A percentile compares a stretch with the other conserved stretches of the same genome.
Conservation (phyloP, 2,329 filamentous ascomycete species). For the Penicillium psychrosexuale region DNA sequence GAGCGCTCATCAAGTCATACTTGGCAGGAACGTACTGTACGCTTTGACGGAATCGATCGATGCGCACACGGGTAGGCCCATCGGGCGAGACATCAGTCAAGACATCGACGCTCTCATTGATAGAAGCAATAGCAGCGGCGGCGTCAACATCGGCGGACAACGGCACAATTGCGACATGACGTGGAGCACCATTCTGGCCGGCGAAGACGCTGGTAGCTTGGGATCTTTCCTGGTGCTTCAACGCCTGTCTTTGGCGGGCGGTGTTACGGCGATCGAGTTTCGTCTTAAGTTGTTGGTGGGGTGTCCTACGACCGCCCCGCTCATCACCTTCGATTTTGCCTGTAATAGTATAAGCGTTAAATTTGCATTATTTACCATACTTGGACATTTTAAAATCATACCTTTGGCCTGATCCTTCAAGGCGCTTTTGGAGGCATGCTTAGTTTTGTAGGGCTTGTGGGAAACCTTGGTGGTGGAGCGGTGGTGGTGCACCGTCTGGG, state of each 20-base stretch:
- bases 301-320: conserved; percentile 74
- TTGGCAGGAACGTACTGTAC: conserved; percentile 77
- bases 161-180: conserved; percentile 84
- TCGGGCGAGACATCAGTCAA: conserved; percentile 61
- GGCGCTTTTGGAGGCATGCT: conserved; percentile 82
- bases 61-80: conserved; percentile 60
- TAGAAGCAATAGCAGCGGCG: conserved; percentile 61
- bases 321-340: conserved; percentile 74
- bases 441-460: conserved; percentile 90
- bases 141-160: conserved; percentile 71
- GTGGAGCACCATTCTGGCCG: conserved; percentile 81
- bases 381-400: conserved; percentile 34
- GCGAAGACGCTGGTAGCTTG: conserved; percentile 76
- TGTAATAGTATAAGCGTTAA: conserved; percentile 37
- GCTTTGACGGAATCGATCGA: conserved; percentile 94
- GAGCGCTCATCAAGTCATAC: conserved; percentile 69
- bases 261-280: conserved; percentile 95
- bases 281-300: conserved; percentile 94
- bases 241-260: conserved; percentile 80
- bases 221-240: conserved; percentile 79
- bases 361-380: neutral
- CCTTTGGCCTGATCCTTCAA: conserved; percentile 84
- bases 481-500: conserved; percentile 69
- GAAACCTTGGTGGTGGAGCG: conserved; percentile 84
- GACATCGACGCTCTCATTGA: conserved; percentile 79